Percentiles rank a stretch among this genome's conserved stretches.
phyloP scores from a whole-genome alignment of 306 rosid species.

The Quillaja saponaria region DNA sequence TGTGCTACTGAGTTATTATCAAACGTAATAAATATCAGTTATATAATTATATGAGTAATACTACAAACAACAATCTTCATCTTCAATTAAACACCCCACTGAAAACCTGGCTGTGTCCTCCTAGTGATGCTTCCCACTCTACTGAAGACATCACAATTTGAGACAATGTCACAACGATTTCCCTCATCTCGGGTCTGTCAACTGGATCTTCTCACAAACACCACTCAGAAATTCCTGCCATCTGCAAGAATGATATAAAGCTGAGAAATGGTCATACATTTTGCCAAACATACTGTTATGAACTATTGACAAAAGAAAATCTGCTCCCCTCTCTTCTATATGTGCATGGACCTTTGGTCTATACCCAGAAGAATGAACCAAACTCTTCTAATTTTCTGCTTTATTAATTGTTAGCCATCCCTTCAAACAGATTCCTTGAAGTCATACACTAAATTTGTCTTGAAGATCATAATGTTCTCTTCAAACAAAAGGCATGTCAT shows the following conservation, averaged over 20 bases:
- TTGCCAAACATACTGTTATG: background rate
- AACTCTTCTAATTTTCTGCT: background rate
- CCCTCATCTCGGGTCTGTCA: slow-evolving; percentile 77
- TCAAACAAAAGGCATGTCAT: background rate
- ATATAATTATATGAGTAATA: background rate
- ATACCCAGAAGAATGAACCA: too few species aligned
- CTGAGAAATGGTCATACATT: background rate
- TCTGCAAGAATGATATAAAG: slow-evolving; percentile 35
- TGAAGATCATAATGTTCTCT: background rate
- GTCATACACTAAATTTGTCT: background rate
- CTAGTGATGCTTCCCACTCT: slow-evolving; percentile 82
- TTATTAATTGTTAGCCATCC: background rate
- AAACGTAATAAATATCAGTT: too few species aligned
- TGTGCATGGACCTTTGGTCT: too few species aligned
- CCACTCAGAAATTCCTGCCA: slow-evolving; percentile 61
- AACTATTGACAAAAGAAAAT: too few species aligned
- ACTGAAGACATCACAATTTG: slow-evolving; percentile 47
- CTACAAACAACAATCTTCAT: slow-evolving; percentile 35
- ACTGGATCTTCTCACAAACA: slow-evolving; percentile 68
- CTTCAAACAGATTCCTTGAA: background rate
- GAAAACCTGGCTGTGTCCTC: slow-evolving; percentile 70
- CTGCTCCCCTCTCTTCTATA: too few species aligned
- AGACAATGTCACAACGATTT: slow-evolving; percentile 49
- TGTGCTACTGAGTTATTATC: too few species aligned
- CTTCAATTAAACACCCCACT: slow-evolving; percentile 63